Percentiles rank a stretch among this genome's conserved stretches.
phyloP scores from a whole-genome alignment of 208 protist genomes.

The Crithidia sp. region DNA sequence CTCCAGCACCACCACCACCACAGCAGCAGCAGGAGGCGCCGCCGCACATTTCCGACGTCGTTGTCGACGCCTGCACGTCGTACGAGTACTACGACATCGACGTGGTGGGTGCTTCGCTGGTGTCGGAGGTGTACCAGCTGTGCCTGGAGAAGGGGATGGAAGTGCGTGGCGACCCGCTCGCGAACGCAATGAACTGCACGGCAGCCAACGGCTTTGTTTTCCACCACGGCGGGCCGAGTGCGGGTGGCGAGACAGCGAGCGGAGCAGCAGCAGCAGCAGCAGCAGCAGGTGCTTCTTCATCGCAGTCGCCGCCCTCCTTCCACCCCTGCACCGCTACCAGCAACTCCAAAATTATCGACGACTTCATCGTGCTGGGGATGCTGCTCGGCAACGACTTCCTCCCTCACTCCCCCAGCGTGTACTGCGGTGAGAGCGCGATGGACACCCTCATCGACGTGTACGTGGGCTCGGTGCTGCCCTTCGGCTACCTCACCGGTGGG shows the following conservation, averaged over 20 bases:
- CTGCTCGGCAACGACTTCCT: conserved; percentile 90
- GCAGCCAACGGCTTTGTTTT: conserved; percentile 70
- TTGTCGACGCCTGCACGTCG: conserved; percentile 10
- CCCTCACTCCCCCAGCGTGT: conserved; percentile 69
- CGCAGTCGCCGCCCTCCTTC: conserved; percentile 29
- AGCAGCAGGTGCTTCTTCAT: neutral
- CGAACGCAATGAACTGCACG: conserved; percentile 17
- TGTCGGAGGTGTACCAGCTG: conserved; percentile 79
- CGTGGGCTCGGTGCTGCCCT: conserved; percentile 74
- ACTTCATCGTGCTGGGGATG: conserved; percentile 81
- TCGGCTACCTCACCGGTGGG: conserved; percentile 80
- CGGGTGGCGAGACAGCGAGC: neutral
- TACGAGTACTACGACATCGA: conserved; percentile 86
- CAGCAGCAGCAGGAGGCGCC: neutral
- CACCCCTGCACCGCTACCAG: conserved; percentile 62
- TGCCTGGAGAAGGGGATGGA: conserved; percentile 47
- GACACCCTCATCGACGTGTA: conserved; percentile 85
- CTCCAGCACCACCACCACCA: too few relatives aligned
- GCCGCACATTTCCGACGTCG: conserved; percentile 15
- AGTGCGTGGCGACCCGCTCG: conserved; percentile 19
- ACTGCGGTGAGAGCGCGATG: conserved; percentile 80
- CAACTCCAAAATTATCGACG: conserved; percentile 86
- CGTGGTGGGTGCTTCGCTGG: conserved; percentile 49
- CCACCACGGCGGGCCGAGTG: conserved; percentile 18
- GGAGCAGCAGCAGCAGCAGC: neutral